Conservation (phyloP, 257 asterid genomes). For the Knoxia roxburghii region DNA sequence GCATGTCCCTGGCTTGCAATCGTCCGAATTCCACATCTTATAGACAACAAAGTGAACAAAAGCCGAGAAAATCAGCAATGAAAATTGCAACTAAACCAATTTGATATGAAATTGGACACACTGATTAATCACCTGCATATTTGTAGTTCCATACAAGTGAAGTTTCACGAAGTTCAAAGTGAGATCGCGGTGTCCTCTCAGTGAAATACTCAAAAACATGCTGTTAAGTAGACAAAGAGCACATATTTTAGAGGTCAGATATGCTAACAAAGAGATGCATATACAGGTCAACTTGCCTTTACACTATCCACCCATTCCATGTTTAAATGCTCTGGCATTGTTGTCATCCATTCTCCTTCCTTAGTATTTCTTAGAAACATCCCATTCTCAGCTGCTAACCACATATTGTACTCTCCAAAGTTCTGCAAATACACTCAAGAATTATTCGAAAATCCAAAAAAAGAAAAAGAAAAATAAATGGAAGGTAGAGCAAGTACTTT, state of each 20-base stretch:
- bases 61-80: constrained; percentile 8
- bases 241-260: constrained; percentile 18
- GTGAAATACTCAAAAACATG: constrained; percentile 96
- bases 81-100: constrained; percentile 8
- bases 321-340: constrained; percentile 95
- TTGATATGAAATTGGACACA: constrained; percentile 9
- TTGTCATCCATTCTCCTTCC: constrained; percentile 86
- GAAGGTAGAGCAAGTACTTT: constrained; percentile 39
- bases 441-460: not conserved
- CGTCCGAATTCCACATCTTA: constrained; percentile 92
- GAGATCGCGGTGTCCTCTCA: constrained; percentile 95
- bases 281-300: constrained; percentile 40
- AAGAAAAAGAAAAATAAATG: constrained; percentile 1
- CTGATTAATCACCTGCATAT: constrained; percentile 64
- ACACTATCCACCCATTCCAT: constrained; percentile 98
- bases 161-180: constrained; percentile 77
- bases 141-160: constrained; percentile 96
- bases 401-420: constrained; percentile 79
- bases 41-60: constrained; percentile 10
- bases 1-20: constrained; percentile 98
- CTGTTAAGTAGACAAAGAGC: constrained; percentile 39
- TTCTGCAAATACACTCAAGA: constrained; percentile 52
- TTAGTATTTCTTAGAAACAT: constrained; percentile 86
- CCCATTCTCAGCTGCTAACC: constrained; percentile 99
- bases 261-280: constrained; percentile 15